These are phyloP conservation scores for Trichosanthes cucumerina DNA, from an alignment of 306 rosid genomes.

Conservation along the genomic window DNA sequence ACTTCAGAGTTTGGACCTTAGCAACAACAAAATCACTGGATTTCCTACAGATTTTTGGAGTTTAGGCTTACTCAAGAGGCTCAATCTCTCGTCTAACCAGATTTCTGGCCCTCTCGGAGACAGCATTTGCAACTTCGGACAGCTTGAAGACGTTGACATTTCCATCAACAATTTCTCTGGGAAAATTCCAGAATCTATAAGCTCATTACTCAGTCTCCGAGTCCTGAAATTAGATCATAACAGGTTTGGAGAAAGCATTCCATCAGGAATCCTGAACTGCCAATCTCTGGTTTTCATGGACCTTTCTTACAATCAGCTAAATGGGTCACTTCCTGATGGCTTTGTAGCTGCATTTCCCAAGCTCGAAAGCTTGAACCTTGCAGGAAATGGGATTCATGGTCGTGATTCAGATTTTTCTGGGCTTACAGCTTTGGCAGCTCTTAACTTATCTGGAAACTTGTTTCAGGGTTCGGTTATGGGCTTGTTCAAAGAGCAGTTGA, in stretches of 20 bases:
- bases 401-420: conserved; percentile 42
- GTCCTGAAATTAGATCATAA: conserved; percentile 60
- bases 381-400: conserved; percentile 55
- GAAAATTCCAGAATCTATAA: conserved; percentile 54
- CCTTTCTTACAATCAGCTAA: conserved; percentile 59
- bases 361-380: conserved; percentile 70
- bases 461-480: conserved; percentile 71
- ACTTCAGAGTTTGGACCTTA: conserved; percentile 72
- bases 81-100: conserved; percentile 57
- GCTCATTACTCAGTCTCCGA: conserved; percentile 46
- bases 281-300: conserved; percentile 56
- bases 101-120: conserved; percentile 71
- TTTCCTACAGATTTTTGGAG: conserved; percentile 96
- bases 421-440: conserved; percentile 47
- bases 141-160: conserved; percentile 60
- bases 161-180: conserved; percentile 63
- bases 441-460: conserved; percentile 68
- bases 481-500: conserved; percentile 46
- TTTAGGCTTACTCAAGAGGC: conserved; percentile 51
- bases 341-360: conserved; percentile 74
- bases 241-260: conserved; percentile 39
- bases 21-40: conserved; percentile 62
- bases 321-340: conserved; percentile 72
- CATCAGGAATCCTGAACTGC: conserved; percentile 58
- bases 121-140: conserved; percentile 80